phyloP scores from a whole-genome alignment of 2,329 filamentous ascomycete genomes.

The Ilyonectria destructans region DNA sequence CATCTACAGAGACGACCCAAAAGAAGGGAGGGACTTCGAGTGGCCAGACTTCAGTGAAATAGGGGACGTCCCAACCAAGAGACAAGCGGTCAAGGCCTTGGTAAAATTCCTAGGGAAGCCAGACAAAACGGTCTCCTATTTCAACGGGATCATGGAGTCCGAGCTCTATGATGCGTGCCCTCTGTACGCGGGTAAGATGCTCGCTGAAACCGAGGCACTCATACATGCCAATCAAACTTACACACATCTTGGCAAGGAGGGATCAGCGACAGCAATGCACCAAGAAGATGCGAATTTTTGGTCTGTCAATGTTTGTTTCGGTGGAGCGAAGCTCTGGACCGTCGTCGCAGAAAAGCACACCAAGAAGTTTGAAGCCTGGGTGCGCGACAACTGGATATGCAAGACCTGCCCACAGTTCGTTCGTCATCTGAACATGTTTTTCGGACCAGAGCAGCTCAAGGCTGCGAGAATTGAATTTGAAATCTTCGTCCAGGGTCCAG shows the following conservation, averaged over 20 bases:
- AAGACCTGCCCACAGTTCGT: slow-evolving; percentile 27
- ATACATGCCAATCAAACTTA: slow-evolving; percentile 14
- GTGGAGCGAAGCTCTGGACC: slow-evolving; percentile 11
- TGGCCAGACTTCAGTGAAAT: slow-evolving; percentile 13
- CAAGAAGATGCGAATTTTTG: slow-evolving; percentile 16
- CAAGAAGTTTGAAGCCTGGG: slow-evolving; percentile 22
- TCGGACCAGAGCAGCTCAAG: slow-evolving; percentile 18
- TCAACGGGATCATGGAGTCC: slow-evolving; percentile 7
- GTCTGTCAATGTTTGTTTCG: slow-evolving; percentile 15
- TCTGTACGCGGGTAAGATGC: slow-evolving; percentile 16
- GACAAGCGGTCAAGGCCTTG: slow-evolving; percentile 1
- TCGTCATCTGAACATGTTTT: slow-evolving; percentile 24
- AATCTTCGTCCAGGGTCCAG: slow-evolving; percentile 6
- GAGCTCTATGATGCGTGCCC: slow-evolving; percentile 8
- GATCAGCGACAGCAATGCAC: slow-evolving; percentile 16
- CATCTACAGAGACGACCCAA: slow-evolving; percentile 12
- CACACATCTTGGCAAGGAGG: slow-evolving; percentile 12
- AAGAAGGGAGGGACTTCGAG: slow-evolving; percentile 9
- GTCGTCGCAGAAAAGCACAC: slow-evolving; percentile 1
- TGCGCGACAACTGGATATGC: slow-evolving; percentile 6
- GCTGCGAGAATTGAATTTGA: slow-evolving; percentile 3
- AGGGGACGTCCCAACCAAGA: neutral
- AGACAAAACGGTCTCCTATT: neutral
- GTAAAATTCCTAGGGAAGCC: slow-evolving; percentile 1
- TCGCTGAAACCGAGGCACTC: neutral